Conservation (phyloP, 345 rosid species). For the Linum trigynum region DNA sequence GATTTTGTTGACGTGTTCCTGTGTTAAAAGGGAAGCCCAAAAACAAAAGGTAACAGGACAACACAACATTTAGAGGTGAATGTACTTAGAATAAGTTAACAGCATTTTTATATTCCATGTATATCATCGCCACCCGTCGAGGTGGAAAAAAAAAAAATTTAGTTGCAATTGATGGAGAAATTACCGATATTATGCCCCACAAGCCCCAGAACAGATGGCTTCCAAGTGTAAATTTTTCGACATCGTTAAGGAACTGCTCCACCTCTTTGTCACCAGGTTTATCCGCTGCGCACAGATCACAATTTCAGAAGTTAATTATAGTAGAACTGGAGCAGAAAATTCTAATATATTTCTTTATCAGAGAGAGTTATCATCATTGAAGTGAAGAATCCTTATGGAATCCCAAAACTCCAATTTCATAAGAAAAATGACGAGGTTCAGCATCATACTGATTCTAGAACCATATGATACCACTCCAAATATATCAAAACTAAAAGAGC, state of each 20-base stretch:
- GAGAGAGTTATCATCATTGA: not conserved
- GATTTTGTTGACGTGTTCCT: slow-evolving; percentile 22
- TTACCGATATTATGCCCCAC: slow-evolving; percentile 23
- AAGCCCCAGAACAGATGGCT: slow-evolving; percentile 26
- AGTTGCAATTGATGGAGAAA: slow-evolving; percentile 7
- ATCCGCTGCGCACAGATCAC: slow-evolving; percentile 17
- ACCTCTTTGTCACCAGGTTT: slow-evolving; percentile 10
- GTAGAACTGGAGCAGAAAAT: not conserved
- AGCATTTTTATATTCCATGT: not conserved
- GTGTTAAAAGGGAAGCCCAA: not conserved
- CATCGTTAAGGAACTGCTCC: slow-evolving; percentile 15
- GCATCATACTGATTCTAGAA: not conserved
- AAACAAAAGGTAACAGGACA: not conserved
- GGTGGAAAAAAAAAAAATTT: slow-evolving; percentile 1
- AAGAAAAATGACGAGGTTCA: not conserved
- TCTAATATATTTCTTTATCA: not conserved
- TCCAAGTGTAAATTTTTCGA: slow-evolving; percentile 24
- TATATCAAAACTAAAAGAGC: not conserved
- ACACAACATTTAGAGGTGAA: not conserved
- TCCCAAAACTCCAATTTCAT: not conserved
- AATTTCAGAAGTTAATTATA: not conserved
- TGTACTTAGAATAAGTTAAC: not conserved
- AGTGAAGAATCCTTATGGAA: not conserved
- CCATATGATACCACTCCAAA: not conserved
- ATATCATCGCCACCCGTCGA: not conserved